Conservation (phyloP, 2,329 filamentous ascomycete species). For the Aureobasidium sp. region DNA sequence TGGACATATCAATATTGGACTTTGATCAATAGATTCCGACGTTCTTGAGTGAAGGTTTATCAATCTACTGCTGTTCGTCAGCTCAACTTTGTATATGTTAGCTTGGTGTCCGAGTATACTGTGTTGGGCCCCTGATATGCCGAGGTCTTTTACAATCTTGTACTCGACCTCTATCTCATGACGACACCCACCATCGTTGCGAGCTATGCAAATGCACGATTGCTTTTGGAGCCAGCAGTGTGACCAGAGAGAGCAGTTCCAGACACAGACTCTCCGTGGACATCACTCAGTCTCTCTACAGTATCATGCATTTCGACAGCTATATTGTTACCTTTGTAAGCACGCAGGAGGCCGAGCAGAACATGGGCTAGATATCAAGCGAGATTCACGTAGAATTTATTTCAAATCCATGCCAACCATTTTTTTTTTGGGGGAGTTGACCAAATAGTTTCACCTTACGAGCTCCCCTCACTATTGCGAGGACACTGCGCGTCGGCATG, state of each 20-base stretch:
- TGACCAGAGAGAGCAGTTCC: not conserved
- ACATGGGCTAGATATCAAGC: not conserved
- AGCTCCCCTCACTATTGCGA: no score
- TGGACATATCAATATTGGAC: constrained; percentile 9
- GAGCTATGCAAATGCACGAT: not conserved
- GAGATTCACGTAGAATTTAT: no score
- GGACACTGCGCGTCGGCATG: no score
- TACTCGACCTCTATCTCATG: not conserved
- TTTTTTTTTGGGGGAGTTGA: no score
- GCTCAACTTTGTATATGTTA: not conserved
- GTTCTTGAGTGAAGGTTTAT: not conserved
- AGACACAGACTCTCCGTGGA: not conserved
- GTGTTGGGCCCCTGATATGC: not conserved
- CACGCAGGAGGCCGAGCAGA: not conserved
- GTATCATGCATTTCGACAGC: not conserved
- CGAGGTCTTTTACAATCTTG: not conserved
- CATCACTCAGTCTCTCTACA: no score
- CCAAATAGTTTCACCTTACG: no score
- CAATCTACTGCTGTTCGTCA: not conserved
- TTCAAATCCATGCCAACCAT: no score
- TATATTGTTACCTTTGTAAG: no score
- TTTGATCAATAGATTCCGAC: not conserved
- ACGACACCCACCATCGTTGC: not conserved
- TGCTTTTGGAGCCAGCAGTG: not conserved
- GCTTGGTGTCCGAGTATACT: not conserved